A percentile compares a stretch with the other conserved stretches of the same genome.
Conservation (phyloP, 441 rosid species). For the Corymbia citriodora region DNA sequence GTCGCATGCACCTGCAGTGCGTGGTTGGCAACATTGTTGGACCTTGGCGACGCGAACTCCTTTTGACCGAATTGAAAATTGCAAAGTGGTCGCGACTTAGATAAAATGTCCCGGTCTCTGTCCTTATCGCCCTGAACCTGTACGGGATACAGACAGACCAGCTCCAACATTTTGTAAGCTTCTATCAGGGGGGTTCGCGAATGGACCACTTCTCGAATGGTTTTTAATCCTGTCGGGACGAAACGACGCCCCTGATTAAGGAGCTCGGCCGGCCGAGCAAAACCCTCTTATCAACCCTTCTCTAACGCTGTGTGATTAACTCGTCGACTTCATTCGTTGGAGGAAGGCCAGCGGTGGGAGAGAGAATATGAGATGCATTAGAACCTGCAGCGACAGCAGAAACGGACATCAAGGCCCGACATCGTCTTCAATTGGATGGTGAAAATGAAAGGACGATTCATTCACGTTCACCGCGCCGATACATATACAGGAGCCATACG, state of each 20-base stretch:
- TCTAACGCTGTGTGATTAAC: not conserved
- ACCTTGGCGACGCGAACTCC: not conserved
- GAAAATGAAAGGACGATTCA: not conserved
- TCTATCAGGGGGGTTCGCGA: not conserved
- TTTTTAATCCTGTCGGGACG: not conserved
- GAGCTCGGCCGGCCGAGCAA: not conserved
- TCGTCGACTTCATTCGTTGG: not conserved
- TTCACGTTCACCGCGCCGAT: not conserved
- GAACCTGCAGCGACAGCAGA: not conserved
- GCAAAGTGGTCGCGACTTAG: not conserved
- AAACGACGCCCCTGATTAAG: not conserved
- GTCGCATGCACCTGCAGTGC: not conserved
- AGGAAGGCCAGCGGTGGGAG: not conserved
- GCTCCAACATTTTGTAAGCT: not conserved
- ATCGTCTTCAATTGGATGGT: not conserved
- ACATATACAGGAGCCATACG: not conserved
- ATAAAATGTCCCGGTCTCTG: not conserved
- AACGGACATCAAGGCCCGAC: not conserved
- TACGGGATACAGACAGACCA: not conserved
- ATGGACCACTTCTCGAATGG: not conserved
- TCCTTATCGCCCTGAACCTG: not conserved
- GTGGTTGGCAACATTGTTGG: not conserved
- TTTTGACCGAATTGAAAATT: not conserved
- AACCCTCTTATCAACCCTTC: not conserved
- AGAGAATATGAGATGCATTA: not conserved